Base-by-base conservation (phyloP, 2,329 filamentous ascomycete species). In the Dactylellina cionopaga region DNA sequence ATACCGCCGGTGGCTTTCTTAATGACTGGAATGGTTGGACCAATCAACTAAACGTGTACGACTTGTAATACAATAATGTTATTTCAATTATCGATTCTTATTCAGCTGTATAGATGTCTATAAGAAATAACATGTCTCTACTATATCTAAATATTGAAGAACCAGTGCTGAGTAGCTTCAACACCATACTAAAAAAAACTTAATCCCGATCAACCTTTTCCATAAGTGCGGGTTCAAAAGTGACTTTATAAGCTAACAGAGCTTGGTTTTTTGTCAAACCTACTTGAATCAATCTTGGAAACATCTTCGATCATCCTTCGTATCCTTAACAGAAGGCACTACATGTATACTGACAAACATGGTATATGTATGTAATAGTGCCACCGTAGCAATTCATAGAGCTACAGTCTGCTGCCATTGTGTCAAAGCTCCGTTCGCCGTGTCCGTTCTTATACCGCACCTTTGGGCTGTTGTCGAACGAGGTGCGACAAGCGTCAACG, bases 1-100 rank as follows among this genome's bases (percentile, higher is more conserved):
- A 60, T 47, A 60, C 55, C 6, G 55, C 55, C n/a, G 55, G 55
- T 60, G 55, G 55, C 15, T 3, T 35, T 6, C n/a, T 60, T n/a
- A 33, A 39, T 5, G 55, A 47, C 25, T 60, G 35, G n/a, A 11
- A 47, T 25, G 55, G 55, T 15, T 58, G 54, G 54, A 27, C 31
- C 22, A 39, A 35, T 1, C 11, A 22, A 5, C 39, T 58, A 4
- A 24, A 58, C 11, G 46, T 58, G 31, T 11, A 58, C n/a, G 24
- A 11, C n/a, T 31, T 58, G 54, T 58, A 22, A 58, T 15, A 37
- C 9, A 33, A 35, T 22, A 6, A 5, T 35, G 7, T 31, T 29
- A 27, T 19, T 29, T 19, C 10, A 31, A 27, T 44, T 19, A 17
- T 22, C 9, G 41, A 24, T 44, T 44, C 41, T 44, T 19, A 44